Evolutionary conservation across 2,329 filamentous ascomycete genomes (phyloP).

Genomic region (Blastomyces gilchristii): DNA sequence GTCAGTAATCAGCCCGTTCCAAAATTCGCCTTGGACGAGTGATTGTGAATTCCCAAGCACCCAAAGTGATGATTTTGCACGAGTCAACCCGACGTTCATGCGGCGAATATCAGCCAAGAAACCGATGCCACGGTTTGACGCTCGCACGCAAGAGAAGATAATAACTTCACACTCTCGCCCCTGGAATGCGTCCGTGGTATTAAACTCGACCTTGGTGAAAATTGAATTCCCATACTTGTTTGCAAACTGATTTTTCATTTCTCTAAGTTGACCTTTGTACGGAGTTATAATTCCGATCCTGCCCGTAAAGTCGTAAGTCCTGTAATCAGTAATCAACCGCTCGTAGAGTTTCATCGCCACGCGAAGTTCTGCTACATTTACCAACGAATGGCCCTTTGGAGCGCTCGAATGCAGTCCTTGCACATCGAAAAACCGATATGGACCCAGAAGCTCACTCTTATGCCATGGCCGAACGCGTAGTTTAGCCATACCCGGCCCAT

Average conservation of each 20-base stretch:
- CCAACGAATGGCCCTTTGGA: slow-evolving; percentile 74
- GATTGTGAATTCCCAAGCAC: slow-evolving; percentile 87
- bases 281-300: slow-evolving; percentile 97
- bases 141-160: slow-evolving; percentile 96
- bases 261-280: slow-evolving; percentile 84
- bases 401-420: slow-evolving; percentile 74
- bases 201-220: slow-evolving; percentile 79
- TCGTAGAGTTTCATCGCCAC: slow-evolving; percentile 79
- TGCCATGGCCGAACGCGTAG: slow-evolving; percentile 81
- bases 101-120: slow-evolving; percentile 96
- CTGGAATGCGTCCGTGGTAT: slow-evolving; percentile 96
- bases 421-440: slow-evolving; percentile 96
- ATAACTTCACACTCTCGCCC: slow-evolving; percentile 95
- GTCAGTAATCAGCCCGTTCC: slow-evolving; percentile 77
- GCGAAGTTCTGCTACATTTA: slow-evolving; percentile 79
- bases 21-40: slow-evolving; percentile 78
- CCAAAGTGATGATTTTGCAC: slow-evolving; percentile 94
- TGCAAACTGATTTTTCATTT: slow-evolving; percentile 66
- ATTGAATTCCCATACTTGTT: slow-evolving; percentile 64
- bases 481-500: slow-evolving; percentile 71
- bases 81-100: slow-evolving; percentile 97
- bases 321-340: slow-evolving; percentile 64
- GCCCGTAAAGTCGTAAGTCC: slow-evolving; percentile 57
- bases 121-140: slow-evolving; percentile 85
- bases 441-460: slow-evolving; percentile 64